Evolutionary conservation across 2,329 filamentous ascomycete species (phyloP), one percentile per base, ranked within the genome.

Genomic region (Blastomyces gilchristii): DNA sequence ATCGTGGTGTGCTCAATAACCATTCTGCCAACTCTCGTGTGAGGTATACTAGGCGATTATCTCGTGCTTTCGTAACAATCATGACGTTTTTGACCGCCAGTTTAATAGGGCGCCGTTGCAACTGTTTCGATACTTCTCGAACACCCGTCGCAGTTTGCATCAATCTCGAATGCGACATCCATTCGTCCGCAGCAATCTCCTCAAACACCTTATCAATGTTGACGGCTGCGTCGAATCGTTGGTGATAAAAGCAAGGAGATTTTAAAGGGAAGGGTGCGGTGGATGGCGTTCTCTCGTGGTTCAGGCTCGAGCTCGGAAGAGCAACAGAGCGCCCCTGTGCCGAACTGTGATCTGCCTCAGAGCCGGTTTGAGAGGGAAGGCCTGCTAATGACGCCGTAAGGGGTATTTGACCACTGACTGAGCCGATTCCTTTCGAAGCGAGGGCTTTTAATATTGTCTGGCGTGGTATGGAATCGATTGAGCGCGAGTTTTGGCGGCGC

Each of bases 41-140:
- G 68, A 97, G 81, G 68, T 89, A 85, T 43, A 99, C 93, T 18
- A 99, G 83, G 69, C 90, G 86, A 72, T 99, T 97, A 78, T 99
- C 94, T 66, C 94, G 86, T 28, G 94, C 94, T 77, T 97, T 99
- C 65, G 94, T 99, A 67, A 99, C 90, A 71, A 99, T 96, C 94
- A 99, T 97, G 71, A 99, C 85, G 74, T 91, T 97, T 71, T 85
- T 86, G 57, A 99, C 92, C 12, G 92, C 92, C 68, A 92, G 87
- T 77, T 90, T 94, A 76, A 97, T 91, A 28, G 94, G 93, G 50
- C 91, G 85, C 63, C 93, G 86, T 78, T 96, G 93, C 64, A 99
- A 82, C 77, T 97, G 94, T 76, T 95, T 93, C 18, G 91, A 95
- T 14, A 99, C 92, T 77, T 99, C 94, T 61, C 94, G 87, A 25